A percentile compares a stretch with the other conserved stretches of the same genome.
These are phyloP conservation scores for Saprolegnia parasitica DNA, from an alignment of 352 stramenopile genomes.

Conservation along the genomic window DNA sequence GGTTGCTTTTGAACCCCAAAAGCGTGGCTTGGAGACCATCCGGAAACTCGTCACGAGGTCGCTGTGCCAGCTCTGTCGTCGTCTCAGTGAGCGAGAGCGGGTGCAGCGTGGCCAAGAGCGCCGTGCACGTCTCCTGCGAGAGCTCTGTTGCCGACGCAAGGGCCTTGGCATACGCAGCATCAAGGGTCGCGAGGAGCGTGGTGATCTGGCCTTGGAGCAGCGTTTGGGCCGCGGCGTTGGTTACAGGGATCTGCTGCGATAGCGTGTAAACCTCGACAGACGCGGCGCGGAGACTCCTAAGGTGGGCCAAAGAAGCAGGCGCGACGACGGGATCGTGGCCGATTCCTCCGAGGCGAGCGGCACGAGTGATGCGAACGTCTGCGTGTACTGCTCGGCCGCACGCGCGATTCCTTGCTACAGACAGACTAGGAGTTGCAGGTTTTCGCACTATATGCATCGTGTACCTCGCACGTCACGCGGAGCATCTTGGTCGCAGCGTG, in stretches of 20 bases:
- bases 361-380: conserved; percentile 14
- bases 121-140: conserved; percentile 21
- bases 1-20: conserved; percentile 56
- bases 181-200: not conserved
- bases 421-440: not conserved
- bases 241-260: conserved; percentile 1
- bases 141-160: conserved; percentile 32
- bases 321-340: not conserved
- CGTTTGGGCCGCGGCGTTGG: not conserved
- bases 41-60: conserved; percentile 43
- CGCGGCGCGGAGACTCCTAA: conserved; percentile 34
- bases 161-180: not conserved
- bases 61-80: not conserved
- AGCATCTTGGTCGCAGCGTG: conserved; percentile 42
- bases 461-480: conserved; percentile 37
- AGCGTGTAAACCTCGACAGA: conserved; percentile 1
- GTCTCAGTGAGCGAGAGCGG: not conserved
- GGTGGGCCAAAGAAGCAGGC: conserved; percentile 37
- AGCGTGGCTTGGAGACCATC: conserved; percentile 47
- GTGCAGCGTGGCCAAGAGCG: conserved; percentile 8
- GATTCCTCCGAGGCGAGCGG: not conserved
- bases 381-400: not conserved
- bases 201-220: not conserved
- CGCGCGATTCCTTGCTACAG: not conserved
- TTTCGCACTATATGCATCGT: conserved; percentile 33